Base-by-base conservation (phyloP, 371 early-diverging fungal genomes). In the Umbelopsis sp. region DNA sequence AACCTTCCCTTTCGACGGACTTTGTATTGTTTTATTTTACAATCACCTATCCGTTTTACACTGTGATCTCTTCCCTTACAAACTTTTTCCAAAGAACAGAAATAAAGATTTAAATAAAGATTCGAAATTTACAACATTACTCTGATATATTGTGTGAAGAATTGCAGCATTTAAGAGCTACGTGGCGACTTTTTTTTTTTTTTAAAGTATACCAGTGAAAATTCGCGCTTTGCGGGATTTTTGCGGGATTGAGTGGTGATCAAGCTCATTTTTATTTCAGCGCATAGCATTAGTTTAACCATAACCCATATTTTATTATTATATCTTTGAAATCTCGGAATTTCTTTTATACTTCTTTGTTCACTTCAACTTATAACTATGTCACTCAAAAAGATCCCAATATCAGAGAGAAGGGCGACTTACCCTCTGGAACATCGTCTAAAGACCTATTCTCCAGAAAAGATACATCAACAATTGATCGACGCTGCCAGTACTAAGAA, bases 221-320 rank as follows among this genome's bases (percentile, higher is more conserved):
- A 57, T 57, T 57, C 57, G 57, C 57, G 57, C 57, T 57, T 57
- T 57, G 57, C 29, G 57, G 57, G 35, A 57, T 57, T 57, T 57
- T 57, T 57, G 57, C 57, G 35, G 29, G 29, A 29, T 37, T 5
- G 57, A 12, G 52, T 22, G 52, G n/a, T 2, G 20, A 12, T 9
- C 14, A 24, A 51, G 11, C 52, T 51, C 52, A n/a, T 8, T 12
- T 51, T 7, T 29, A 8, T 20, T 29, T 51, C 52, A 22, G 22
- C 14, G 2, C 52, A 51, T 12, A 51, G 29, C 22, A 12, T 22
- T 24, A 22, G 22, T 25, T 9, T 50, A 4, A 11, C 22, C 22
- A 24, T 51, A 51, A 22, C 11, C 8, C 22, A 8, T 51, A 25
- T 20, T 22, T 3, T 51, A 3, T 51, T 0, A 12, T 12, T 25